A percentile compares a stretch with the other conserved stretches of the same genome.
phyloP scores from a whole-genome alignment of 1,284 basidiomycete genomes.

The Ceratobasidium sp. region DNA sequence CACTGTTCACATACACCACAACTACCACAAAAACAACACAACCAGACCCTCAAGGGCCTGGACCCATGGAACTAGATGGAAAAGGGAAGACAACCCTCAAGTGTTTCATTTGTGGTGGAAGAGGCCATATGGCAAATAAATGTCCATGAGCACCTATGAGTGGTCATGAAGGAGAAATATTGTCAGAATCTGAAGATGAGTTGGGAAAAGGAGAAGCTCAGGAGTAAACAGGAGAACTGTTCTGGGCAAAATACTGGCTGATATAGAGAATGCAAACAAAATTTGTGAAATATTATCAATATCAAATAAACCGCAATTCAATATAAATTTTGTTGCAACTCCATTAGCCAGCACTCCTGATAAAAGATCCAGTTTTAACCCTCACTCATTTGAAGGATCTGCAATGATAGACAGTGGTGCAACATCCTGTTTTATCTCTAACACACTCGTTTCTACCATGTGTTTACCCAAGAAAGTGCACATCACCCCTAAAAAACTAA shows the following conservation, averaged over 20 bases:
- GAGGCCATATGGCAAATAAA: not conserved
- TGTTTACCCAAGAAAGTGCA: not conserved
- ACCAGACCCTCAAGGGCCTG: not conserved
- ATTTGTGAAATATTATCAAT: not conserved
- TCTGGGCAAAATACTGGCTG: not conserved
- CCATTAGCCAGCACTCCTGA: not conserved
- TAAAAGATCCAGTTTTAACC: not conserved
- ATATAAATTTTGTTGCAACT: not conserved
- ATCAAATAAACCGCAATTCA: not conserved
- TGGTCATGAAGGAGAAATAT: not conserved
- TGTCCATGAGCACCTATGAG: not conserved
- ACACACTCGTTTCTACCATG: not conserved
- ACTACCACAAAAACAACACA: not conserved
- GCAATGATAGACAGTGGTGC: conserved; percentile 3
- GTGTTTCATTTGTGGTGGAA: not conserved
- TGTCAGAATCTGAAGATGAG: not conserved
- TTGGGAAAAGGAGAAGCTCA: not conserved
- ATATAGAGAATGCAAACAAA: not conserved
- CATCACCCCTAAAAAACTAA: not conserved
- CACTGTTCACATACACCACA: not conserved
- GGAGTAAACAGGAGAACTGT: not conserved
- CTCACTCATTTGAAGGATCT: not conserved
- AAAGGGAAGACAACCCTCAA: not conserved
- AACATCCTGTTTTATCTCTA: not conserved
- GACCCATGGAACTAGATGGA: not conserved